Conservation (phyloP, 768 basidiomycete species). For the Dictyophora rubrovolvata region DNA sequence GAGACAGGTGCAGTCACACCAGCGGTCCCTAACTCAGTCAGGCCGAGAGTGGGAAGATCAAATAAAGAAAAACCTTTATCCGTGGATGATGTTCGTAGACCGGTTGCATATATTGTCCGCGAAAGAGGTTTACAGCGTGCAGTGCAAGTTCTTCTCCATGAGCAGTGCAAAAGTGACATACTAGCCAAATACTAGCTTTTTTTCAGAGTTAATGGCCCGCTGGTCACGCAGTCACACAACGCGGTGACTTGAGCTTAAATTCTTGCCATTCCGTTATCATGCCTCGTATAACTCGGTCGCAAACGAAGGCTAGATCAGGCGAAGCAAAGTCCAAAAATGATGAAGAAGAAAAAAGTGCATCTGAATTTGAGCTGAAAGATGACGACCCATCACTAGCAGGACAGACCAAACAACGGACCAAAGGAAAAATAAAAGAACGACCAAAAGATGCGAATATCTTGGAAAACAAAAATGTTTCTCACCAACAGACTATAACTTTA, state of each 20-base stretch:
- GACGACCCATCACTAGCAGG: constrained; percentile 9
- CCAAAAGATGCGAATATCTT: not conserved
- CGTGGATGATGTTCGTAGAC: not conserved
- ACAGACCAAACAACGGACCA: constrained; percentile 13
- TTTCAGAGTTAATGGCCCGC: too few species aligned
- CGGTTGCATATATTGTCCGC: not conserved
- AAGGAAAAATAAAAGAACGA: constrained; percentile 1
- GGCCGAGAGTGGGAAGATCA: not conserved
- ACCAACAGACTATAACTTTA: not conserved
- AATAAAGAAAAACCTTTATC: not conserved
- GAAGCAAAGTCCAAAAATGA: not conserved
- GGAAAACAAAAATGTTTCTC: not conserved
- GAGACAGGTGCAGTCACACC: constrained; percentile 27
- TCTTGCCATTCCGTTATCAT: not conserved
- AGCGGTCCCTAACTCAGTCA: too few species aligned
- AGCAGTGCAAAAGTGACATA: not conserved
- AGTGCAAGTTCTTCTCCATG: not conserved
- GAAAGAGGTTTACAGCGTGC: not conserved
- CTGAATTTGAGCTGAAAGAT: constrained; percentile 9
- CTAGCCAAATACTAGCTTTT: too few species aligned
- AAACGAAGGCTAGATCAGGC: not conserved
- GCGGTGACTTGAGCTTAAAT: not conserved
- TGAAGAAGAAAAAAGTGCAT: constrained; percentile 13
- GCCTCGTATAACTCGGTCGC: not conserved
- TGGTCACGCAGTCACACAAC: not conserved